Evolutionary conservation across 352 stramenopile genomes (phyloP).

Genomic region (Globisporangium barbulae): DNA sequence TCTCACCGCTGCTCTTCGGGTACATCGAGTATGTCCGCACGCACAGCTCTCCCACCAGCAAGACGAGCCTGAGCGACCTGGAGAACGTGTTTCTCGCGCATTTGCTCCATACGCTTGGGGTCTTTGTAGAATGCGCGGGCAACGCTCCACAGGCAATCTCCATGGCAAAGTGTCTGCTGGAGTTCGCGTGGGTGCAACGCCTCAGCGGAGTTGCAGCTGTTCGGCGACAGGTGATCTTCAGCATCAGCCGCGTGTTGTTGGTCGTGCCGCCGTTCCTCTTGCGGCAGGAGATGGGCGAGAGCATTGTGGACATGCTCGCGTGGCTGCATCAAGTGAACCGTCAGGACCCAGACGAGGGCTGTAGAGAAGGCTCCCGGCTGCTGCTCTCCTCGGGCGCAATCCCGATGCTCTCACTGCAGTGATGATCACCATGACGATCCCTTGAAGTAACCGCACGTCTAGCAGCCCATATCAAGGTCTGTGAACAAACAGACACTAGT

Average conservation of each 20-base stretch:
- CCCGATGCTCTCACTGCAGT: slow-evolving; percentile 25
- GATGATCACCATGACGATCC: not conserved
- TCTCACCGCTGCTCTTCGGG: slow-evolving; percentile 71
- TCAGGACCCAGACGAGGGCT: slow-evolving; percentile 60
- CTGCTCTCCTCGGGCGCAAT: slow-evolving; percentile 45
- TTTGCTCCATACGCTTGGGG: slow-evolving; percentile 59
- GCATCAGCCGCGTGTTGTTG: slow-evolving; percentile 66
- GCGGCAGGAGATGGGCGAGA: slow-evolving; percentile 48
- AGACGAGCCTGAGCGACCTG: slow-evolving; percentile 34
- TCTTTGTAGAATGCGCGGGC: slow-evolving; percentile 66
- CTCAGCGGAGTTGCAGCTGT: slow-evolving; percentile 42
- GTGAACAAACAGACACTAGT: not conserved
- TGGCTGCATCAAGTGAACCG: slow-evolving; percentile 53
- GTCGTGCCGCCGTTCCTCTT: slow-evolving; percentile 55
- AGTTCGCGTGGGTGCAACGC: slow-evolving; percentile 67
- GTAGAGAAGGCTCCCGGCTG: slow-evolving; percentile 55
- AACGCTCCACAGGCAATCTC: slow-evolving; percentile 51
- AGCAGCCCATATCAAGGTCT: not conserved
- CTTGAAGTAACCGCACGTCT: not conserved
- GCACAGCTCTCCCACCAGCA: slow-evolving; percentile 19
- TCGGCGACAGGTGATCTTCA: slow-evolving; percentile 68
- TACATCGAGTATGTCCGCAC: slow-evolving; percentile 57
- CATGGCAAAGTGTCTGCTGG: slow-evolving; percentile 68
- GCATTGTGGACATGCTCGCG: slow-evolving; percentile 36
- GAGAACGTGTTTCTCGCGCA: slow-evolving; percentile 71